Evolutionary conservation across 1,284 basidiomycete species (phyloP), one percentile per base, ranked within the genome.

Genomic region (Athelia sp.): DNA sequence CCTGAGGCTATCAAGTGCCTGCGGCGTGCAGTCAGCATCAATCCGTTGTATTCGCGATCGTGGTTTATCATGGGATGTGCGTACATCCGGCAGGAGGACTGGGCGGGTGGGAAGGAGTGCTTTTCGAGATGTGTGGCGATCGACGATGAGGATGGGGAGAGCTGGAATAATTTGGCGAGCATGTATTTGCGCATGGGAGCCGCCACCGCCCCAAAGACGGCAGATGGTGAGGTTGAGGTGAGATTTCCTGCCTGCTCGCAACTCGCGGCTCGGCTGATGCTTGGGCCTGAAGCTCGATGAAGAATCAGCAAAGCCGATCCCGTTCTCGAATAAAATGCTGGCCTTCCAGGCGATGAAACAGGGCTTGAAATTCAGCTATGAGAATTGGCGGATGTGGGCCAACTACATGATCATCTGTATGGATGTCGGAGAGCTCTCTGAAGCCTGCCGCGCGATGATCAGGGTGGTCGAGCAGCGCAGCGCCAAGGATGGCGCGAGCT

Each of bases 41-140:
- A 98, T 62, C 94, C 97, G 1, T 73, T 98, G 44, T 78, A 86
- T 52, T 74, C 80, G n/a, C 81, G 91, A 13, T 84, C 88, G 11
- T 99, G 97, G 97, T 99, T 98, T 70, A 82, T 97, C 40, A 79
- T 99, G 26, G 97, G 97, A 0, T 98, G 97, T 59, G 85, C 92
- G 9, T 85, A 77, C 55, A 84, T 97, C 69, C 78, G 88, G 17
- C 61, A 78, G 52, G 89, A 96, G 66, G 73, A 84, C 49, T 98
- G 93, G 94, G 77, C 79, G 22, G 86, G 85, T 22, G 95, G 88
- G 1, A 82, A 85, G 50, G 83, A 88, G 44, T 87, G 90, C 1
- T 99, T 99, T 68, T 73, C 76, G 45, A 76, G 95, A 32, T 93
- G 92, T 59, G 93, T 97, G 0, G 73, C 81, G 9, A 84, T 99